Conservation (phyloP, 176 grass and related monocot genomes). For the Tuctoria greenei region DNA sequence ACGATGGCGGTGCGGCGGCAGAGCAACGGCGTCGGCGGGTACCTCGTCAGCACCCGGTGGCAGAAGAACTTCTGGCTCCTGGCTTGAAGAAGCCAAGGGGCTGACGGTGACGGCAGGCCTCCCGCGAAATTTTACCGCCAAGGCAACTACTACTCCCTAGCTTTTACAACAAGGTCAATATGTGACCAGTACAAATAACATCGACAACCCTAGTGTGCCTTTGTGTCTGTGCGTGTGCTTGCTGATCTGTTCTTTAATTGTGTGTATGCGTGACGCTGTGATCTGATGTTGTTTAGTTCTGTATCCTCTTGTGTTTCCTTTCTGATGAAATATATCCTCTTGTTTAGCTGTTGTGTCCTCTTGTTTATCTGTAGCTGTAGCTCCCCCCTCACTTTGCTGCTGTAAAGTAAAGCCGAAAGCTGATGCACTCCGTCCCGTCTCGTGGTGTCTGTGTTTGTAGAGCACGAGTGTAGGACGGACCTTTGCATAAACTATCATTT, state of each 20-base stretch:
- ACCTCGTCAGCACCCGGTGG: constrained; percentile 85
- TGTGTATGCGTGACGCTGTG: not conserved
- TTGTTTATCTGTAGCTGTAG: constrained; percentile 25
- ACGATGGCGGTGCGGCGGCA: constrained; percentile 81
- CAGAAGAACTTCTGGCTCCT: constrained; percentile 99
- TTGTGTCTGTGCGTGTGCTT: not conserved
- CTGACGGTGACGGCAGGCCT: not conserved
- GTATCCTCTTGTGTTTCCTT: not conserved
- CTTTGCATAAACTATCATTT: not conserved
- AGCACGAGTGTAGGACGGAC: not conserved
- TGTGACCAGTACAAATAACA: constrained; percentile 4
- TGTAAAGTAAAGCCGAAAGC: constrained; percentile 47
- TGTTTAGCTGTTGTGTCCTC: not conserved
- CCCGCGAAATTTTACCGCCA: constrained; percentile 2
- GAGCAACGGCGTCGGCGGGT: constrained; percentile 82
- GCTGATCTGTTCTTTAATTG: not conserved
- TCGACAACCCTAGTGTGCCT: not conserved
- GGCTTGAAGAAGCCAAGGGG: constrained; percentile 39
- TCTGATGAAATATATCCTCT: too few species aligned
- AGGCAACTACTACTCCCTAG: not conserved
- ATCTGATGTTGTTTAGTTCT: not conserved
- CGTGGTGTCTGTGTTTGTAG: not conserved
- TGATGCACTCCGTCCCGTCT: constrained; percentile 1
- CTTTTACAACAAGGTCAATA: constrained; percentile 5
- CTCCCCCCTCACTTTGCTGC: not conserved